These are phyloP conservation scores for Pythium volutum DNA, from an alignment of 352 stramenopile species.

Conservation along the genomic window DNA sequence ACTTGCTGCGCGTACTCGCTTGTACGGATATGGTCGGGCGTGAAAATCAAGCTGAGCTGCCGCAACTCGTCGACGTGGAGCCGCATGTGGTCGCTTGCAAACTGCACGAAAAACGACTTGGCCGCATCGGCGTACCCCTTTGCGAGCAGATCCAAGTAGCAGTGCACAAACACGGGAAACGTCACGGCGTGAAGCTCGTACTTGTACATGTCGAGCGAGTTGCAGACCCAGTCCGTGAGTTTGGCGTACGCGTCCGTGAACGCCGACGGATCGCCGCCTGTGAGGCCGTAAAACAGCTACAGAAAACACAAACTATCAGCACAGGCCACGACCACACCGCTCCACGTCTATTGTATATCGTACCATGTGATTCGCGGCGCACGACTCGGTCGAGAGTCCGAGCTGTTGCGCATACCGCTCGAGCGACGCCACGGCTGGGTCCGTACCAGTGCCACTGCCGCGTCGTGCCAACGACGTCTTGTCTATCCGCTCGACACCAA, in stretches of 20 bases:
- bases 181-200: conserved; percentile 76
- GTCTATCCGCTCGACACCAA: conserved; percentile 27
- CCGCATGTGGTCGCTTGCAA: conserved; percentile 59
- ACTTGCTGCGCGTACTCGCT: conserved; percentile 82
- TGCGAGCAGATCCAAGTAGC: conserved; percentile 71
- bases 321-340: not conserved
- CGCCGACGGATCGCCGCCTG: conserved; percentile 42
- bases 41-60: conserved; percentile 58
- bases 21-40: conserved; percentile 50
- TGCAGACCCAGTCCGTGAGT: conserved; percentile 82
- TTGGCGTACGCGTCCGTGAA: conserved; percentile 72
- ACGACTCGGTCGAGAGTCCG: conserved; percentile 66
- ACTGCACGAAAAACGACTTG: conserved; percentile 55
- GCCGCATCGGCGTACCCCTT: conserved; percentile 57
- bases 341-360: not conserved
- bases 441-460: not conserved
- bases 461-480: not conserved
- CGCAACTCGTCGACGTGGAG: conserved; percentile 72
- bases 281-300: conserved; percentile 76
- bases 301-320: not conserved
- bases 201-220: conserved; percentile 85
- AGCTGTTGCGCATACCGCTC: conserved; percentile 61
- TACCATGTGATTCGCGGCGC: conserved; percentile 73
- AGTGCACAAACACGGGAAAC: conserved; percentile 83
- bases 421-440: conserved; percentile 26